These are phyloP conservation scores for Xylariaceae sp. DNA, from an alignment of 2,329 filamentous ascomycete genomes.

Conservation along the genomic window DNA sequence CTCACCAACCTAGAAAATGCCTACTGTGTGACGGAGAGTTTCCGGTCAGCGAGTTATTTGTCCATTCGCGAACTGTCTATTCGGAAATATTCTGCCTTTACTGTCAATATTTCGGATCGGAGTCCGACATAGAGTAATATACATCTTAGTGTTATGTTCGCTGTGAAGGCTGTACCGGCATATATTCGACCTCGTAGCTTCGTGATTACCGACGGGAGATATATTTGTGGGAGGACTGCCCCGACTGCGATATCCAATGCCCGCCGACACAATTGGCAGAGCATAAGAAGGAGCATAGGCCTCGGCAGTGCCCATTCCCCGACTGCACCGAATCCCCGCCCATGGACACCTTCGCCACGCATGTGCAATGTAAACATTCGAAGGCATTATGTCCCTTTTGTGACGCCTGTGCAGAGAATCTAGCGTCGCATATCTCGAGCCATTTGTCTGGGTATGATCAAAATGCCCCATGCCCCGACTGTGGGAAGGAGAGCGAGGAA, in stretches of 20 bases:
- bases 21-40: not conserved
- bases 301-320: not conserved
- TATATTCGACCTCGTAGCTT: not conserved
- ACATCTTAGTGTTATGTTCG: not conserved
- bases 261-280: not conserved
- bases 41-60: not conserved
- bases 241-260: not conserved
- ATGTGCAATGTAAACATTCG: not conserved
- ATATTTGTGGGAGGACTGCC: constrained; percentile 1
- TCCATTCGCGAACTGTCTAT: not conserved
- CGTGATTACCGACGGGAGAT: not conserved
- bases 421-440: not conserved
- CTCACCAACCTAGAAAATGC: constrained; percentile 1
- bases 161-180: constrained; percentile 1
- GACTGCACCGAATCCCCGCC: not conserved
- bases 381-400: not conserved
- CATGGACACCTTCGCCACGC: not conserved
- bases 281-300: constrained; percentile 1
- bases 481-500: not conserved
- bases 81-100: not conserved
- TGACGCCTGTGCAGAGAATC: not conserved
- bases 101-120: constrained; percentile 1
- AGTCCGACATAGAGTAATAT: constrained; percentile 1
- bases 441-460: not conserved
- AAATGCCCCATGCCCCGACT: not conserved